A percentile compares a stretch with the other conserved stretches of the same genome.
Evolutionary conservation across 495 filamentous ascomycete genomes (phyloP).

Genomic region (Symbiotaphrina buchneri): DNA sequence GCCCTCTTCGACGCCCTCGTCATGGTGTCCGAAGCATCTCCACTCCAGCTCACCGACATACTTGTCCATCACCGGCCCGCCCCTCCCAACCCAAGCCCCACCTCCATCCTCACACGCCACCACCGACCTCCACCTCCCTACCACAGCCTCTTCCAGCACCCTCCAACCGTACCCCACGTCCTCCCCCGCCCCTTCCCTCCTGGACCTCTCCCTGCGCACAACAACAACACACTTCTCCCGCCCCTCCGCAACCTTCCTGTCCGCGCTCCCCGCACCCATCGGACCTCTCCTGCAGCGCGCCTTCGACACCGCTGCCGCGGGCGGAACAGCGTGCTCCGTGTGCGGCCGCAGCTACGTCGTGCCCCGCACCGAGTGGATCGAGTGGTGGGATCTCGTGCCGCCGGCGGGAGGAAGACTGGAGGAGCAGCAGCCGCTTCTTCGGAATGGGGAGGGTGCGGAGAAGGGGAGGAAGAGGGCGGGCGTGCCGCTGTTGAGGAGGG

Average conservation of each 20-base stretch:
- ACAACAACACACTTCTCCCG: slow-evolving; percentile 4
- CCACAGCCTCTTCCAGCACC: no score
- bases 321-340: slow-evolving; percentile 32
- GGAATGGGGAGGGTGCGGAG: no score
- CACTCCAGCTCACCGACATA: no score
- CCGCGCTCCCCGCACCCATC: slow-evolving; percentile 17
- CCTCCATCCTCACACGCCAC: no score
- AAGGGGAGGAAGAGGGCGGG: no score
- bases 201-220: slow-evolving; percentile 32
- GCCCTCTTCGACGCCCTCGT: no score
- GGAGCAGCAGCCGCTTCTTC: no score
- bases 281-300: slow-evolving; percentile 9
- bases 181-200: slow-evolving; percentile 21
- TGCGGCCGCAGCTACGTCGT: slow-evolving; percentile 34
- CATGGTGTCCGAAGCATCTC: no score
- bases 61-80: no score
- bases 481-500: neutral
- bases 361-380: slow-evolving; percentile 44
- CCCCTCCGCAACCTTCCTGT: slow-evolving; percentile 19
- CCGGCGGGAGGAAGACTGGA: no score
- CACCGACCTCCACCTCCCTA: no score
- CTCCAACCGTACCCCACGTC: neutral
- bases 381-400: slow-evolving; percentile 36
- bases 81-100: no score
- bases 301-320: slow-evolving; percentile 11